Evolutionary conservation across 2,329 filamentous ascomycete species (phyloP).

Genomic region (Podosphaera xanthii): DNA sequence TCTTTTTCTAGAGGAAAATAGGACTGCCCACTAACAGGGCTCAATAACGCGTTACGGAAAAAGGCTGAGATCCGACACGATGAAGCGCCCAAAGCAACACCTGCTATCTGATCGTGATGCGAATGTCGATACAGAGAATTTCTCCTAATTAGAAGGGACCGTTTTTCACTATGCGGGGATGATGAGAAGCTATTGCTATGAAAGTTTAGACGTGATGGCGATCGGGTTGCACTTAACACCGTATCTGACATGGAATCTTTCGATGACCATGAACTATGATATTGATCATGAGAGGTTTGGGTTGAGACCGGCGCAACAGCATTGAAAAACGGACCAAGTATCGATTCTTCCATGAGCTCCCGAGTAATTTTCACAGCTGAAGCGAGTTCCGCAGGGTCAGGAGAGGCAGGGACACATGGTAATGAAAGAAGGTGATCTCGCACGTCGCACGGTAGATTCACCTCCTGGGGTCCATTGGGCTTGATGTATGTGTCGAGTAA

Average conservation of each 20-base stretch:
- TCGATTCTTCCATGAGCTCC: conserved; percentile 93
- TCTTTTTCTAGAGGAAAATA: conserved; percentile 22
- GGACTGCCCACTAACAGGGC: conserved; percentile 51
- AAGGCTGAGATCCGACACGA: background rate
- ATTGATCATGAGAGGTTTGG: conserved; percentile 6
- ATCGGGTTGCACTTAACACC: conserved; percentile 5
- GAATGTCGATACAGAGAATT: background rate
- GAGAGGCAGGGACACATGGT: conserved; percentile 37
- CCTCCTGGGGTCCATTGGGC: conserved; percentile 64
- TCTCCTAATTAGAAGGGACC: background rate
- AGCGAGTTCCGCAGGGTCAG: conserved; percentile 52
- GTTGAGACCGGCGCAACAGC: conserved; percentile 8
- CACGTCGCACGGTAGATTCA: conserved; percentile 72
- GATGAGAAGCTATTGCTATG: background rate
- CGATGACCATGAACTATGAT: conserved; percentile 13
- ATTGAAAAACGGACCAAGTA: conserved; percentile 79
- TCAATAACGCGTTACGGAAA: conserved; percentile 35
- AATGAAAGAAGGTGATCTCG: conserved; percentile 56
- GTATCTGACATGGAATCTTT: conserved; percentile 13
- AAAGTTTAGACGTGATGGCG: no score
- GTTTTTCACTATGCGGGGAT: background rate
- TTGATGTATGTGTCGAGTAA: conserved; percentile 77
- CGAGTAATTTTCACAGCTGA: conserved; percentile 72
- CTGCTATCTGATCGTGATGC: background rate
- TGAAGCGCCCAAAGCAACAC: no score